Percentiles rank a stretch among this genome's conserved stretches.
phyloP scores from a whole-genome alignment of 208 protist species.

The Balamuthia mandrillaris region DNA sequence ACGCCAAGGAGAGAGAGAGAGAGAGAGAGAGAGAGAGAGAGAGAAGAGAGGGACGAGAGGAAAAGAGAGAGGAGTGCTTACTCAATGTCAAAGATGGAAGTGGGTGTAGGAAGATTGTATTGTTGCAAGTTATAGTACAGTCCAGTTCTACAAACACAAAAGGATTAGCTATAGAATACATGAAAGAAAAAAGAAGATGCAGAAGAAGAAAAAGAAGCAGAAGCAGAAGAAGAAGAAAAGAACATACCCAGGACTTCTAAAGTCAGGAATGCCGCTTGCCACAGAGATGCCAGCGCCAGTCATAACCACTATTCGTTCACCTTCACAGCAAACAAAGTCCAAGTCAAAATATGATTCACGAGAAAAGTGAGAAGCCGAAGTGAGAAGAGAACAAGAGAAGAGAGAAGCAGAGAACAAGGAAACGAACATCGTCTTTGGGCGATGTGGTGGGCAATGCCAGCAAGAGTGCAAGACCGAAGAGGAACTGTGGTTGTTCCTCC shows the following conservation, averaged over 20 bases:
- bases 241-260: not conserved
- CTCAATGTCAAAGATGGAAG: conserved; percentile 83
- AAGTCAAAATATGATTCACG: conserved; percentile 67
- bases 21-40: too few relatives aligned
- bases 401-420: not conserved
- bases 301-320: conserved; percentile 85
- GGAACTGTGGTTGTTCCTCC: not conserved
- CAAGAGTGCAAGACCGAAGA: not conserved
- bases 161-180: conserved; percentile 34
- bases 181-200: not conserved
- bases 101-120: conserved; percentile 83
- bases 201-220: not conserved
- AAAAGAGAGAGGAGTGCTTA: not conserved
- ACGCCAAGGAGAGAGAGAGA: too few relatives aligned
- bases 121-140: conserved; percentile 82
- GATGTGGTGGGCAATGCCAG: not conserved
- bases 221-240: too few relatives aligned
- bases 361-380: not conserved
- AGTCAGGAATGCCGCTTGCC: conserved; percentile 56
- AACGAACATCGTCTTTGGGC: not conserved
- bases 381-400: not conserved
- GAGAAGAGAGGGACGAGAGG: not conserved
- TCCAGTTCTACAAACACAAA: conserved; percentile 78
- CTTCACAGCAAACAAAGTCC: conserved; percentile 58
- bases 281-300: conserved; percentile 87